phyloP scores from a whole-genome alignment of 108 stramenopile species.

The Nitzschia putrida region DNA sequence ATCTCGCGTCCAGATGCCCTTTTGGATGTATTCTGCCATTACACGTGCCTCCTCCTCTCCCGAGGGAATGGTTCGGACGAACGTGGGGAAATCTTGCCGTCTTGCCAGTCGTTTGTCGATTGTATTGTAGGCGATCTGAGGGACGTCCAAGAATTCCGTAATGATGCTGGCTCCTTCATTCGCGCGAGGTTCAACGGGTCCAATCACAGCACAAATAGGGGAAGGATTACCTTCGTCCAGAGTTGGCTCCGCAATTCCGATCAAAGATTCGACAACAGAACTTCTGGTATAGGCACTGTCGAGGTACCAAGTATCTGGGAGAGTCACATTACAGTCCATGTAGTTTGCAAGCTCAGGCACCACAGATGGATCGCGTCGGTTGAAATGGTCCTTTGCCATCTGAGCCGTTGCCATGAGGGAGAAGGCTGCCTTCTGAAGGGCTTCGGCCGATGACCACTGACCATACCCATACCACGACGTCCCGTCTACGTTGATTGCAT shows the following conservation, averaged over 20 bases:
- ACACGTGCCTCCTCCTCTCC: neutral
- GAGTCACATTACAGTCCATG: constrained; percentile 8
- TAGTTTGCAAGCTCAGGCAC: constrained; percentile 1
- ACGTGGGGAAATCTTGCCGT: constrained; percentile 7
- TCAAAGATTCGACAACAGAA: neutral
- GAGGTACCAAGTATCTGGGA: constrained; percentile 15
- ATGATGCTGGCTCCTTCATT: constrained; percentile 12
- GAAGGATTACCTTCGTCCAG: too few species aligned
- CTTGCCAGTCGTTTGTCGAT: constrained; percentile 11
- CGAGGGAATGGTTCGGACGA: constrained; percentile 16
- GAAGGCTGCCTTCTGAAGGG: constrained; percentile 15
- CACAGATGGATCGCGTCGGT: neutral
- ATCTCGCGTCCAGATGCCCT: neutral
- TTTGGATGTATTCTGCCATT: constrained; percentile 5
- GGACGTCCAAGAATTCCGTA: constrained; percentile 16
- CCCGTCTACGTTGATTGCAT: neutral
- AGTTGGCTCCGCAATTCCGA: neutral
- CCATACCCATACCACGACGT: constrained; percentile 12
- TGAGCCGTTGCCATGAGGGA: constrained; percentile 25
- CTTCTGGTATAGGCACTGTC: constrained; percentile 14
- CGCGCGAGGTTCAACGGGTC: constrained; percentile 10
- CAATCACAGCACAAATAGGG: constrained; percentile 30
- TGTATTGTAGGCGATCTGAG: constrained; percentile 23
- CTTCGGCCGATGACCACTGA: constrained; percentile 18
- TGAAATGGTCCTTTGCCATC: constrained; percentile 27